Evolutionary conservation across 805 yeast genomes (phyloP), one percentile per base, ranked within the genome.

Genomic region (Soucietia sequanensis): DNA sequence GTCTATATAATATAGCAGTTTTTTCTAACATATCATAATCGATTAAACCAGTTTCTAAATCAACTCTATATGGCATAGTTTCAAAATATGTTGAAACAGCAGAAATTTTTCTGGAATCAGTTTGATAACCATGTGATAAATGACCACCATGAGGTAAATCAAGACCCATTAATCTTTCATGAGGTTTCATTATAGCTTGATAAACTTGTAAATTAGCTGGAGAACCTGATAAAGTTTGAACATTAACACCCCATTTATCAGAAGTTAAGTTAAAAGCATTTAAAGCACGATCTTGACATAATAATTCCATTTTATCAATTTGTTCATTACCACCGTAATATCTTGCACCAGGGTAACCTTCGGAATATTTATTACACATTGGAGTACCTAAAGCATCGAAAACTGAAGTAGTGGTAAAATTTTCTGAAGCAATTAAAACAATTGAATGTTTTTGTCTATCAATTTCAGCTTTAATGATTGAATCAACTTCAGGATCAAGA

Each of bases 101-200:
- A 25, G 95, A 86, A 56, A 91, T 90, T 72, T 90, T 90, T 56
- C 90, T 83, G 44, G 85, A 68, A 42, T 84, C 81, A 35, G 96
- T 86, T 71, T 89, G 96, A 70, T 91, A 91, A 50, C 99, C 99
- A 60, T 91, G 99, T 27, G 95, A 85, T 60, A 91, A 77, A 63
- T 91, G 99, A 47, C 99, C 99, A 54, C 99, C 99, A 55, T 91
- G 97, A 42, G 99, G 98, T 58, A 91, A 77, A 62, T 91, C 98
- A 46, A 91, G 77, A 52, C 99, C 99, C 99, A 91, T 91, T 47
- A 91, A 66, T 62, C 98, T 80, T 55, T 89, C 98, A 47, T 89
- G 93, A 33, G 84, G 88, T 52, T 84, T 83, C 77, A 91, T 65
- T 31, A 91, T 65, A 20, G 97, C 95, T 38, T 89, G 85, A 65